Base-by-base conservation (phyloP, 345 rosid genomes). In the Eucalyptus victrix region DNA sequence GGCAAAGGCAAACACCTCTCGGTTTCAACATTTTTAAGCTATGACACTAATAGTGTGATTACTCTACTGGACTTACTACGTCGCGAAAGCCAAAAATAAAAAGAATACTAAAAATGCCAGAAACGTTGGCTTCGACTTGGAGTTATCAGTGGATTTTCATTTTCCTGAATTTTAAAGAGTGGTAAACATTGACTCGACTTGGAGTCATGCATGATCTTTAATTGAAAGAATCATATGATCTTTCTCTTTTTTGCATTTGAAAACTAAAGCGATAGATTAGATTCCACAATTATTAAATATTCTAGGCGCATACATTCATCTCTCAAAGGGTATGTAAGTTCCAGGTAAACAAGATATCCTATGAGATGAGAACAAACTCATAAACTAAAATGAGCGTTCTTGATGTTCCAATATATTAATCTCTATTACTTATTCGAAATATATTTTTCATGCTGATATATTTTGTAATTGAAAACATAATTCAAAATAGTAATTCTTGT, bases 261-360 rank as follows among this genome's bases (percentile, higher is more conserved):
- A 60, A 60, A 12, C 32, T 13, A 28, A 60, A 60, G 67, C 8
- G 8, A 60, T 28, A 1, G 16, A 60, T 60, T 3, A 60, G 1
- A 60, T 60, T 60, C 32, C 16, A 60, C 16, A 1, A 60, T 28
- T 60, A 60, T 60, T 60, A 28, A 12, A 58, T 26, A 58, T 58
- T 26, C 8, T 28, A 28, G 32, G n/a, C 28, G 67, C 32, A 28
- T 28, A 6, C 67, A 60, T 60, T 60, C 32, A 3, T 28, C 0
- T 60, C 32, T 60, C 32, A 60, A 1, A 60, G 0, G 8, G 69
- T 1, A 12, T 1, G 0, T 6, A 28, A 28, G 7, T 12, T 30
- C 0, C 8, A 6, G 69, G 32, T 60, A 30, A 0, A 28, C 2
- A 60, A 0, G 32, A 60, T 6, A 60, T 60, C 16, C 69, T 1